Evolutionary conservation across 1,139 yeast species (phyloP).

Genomic region (Citeromyces hawaiiensis): DNA sequence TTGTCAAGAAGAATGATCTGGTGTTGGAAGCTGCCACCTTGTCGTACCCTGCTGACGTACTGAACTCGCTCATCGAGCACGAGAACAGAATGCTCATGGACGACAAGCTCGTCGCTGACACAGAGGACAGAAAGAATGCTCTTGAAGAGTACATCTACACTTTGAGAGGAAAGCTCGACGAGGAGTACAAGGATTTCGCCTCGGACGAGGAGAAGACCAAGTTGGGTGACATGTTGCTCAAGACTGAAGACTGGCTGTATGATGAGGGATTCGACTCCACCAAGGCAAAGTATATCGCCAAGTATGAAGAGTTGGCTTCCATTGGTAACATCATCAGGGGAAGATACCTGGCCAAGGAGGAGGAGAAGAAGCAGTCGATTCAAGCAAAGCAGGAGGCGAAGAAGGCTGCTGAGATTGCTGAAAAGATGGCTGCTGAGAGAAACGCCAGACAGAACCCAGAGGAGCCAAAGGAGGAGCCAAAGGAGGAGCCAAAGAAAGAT

Average conservation of each 20-base stretch:
- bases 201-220: conserved; percentile 79
- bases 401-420: conserved; percentile 81
- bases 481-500: too few species aligned
- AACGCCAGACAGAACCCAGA: conserved; percentile 15
- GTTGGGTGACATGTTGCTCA: conserved; percentile 58
- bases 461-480: background rate
- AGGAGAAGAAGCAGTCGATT: conserved; percentile 85
- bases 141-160: conserved; percentile 97
- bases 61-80: conserved; percentile 58
- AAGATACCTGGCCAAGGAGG: conserved; percentile 87
- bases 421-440: conserved; percentile 80
- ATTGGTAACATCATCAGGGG: conserved; percentile 93
- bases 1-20: conserved; percentile 84
- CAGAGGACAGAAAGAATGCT: conserved; percentile 97
- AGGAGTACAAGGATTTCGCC: conserved; percentile 80
- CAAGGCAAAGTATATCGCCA: conserved; percentile 95
- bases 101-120: conserved; percentile 95
- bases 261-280: conserved; percentile 94
- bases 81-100: conserved; percentile 78
- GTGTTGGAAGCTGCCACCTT: conserved; percentile 43
- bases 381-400: conserved; percentile 83
- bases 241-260: conserved; percentile 97
- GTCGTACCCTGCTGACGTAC: conserved; percentile 45
- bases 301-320: conserved; percentile 92
- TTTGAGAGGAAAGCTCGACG: conserved; percentile 94